These are phyloP conservation scores for Beauveria australis DNA, from an alignment of 2,329 filamentous ascomycete species.

Conservation along the genomic window DNA sequence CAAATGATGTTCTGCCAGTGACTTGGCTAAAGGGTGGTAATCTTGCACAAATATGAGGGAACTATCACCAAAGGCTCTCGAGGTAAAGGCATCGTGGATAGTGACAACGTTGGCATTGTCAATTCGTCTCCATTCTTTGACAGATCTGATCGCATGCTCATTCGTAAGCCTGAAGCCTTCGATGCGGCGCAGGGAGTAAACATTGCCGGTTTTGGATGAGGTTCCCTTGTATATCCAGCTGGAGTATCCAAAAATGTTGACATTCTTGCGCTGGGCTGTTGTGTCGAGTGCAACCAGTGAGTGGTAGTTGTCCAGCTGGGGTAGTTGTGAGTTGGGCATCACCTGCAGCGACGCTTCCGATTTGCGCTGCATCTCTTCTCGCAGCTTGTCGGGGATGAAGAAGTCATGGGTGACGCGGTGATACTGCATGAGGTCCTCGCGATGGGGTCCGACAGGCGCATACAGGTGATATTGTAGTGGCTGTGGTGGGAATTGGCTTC, in stretches of 20 bases:
- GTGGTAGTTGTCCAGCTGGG: conserved; percentile 80
- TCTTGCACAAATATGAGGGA: conserved; percentile 91
- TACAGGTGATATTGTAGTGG: conserved; percentile 90
- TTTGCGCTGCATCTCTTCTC: conserved; percentile 85
- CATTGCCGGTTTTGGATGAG: conserved; percentile 77
- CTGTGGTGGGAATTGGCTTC: conserved; percentile 48
- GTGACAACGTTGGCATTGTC: conserved; percentile 75
- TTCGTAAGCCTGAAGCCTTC: conserved; percentile 86
- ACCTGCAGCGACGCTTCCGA: conserved; percentile 77
- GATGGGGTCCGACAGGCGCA: conserved; percentile 74
- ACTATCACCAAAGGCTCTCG: conserved; percentile 84
- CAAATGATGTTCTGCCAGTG: conserved; percentile 76
- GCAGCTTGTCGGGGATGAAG: conserved; percentile 77
- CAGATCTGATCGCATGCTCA: conserved; percentile 76
- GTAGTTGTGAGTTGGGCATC: conserved; percentile 68
- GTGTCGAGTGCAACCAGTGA: conserved; percentile 85
- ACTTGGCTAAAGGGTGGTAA: conserved; percentile 87
- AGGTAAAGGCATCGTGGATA: conserved; percentile 88
- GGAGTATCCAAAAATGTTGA: conserved; percentile 72
- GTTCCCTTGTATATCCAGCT: conserved; percentile 96
- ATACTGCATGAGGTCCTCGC: conserved; percentile 73
- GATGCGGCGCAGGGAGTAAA: conserved; percentile 79
- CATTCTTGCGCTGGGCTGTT: conserved; percentile 68
- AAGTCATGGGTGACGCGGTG: conserved; percentile 85
- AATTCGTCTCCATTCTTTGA: conserved; percentile 84